Evolutionary conservation across 1,284 basidiomycete genomes (phyloP).

Genomic region (Flammula alnicola): DNA sequence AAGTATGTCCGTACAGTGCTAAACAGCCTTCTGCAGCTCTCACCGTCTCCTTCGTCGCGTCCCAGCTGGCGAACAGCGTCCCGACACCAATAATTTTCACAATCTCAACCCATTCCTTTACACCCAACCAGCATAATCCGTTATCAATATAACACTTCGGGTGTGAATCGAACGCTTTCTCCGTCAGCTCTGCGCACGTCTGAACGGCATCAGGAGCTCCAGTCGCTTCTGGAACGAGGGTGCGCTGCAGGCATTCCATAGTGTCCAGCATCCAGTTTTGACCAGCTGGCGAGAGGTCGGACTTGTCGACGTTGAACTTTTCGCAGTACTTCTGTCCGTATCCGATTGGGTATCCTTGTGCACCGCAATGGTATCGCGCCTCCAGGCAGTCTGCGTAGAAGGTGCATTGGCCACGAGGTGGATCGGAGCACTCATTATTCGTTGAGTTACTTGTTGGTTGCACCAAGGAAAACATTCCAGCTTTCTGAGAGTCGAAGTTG

Average conservation of each 20-base stretch:
- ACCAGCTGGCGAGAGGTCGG: conserved; percentile 34
- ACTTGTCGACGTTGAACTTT: conserved; percentile 37
- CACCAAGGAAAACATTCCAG: no score
- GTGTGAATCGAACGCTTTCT: conserved; percentile 46
- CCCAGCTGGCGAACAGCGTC: conserved; percentile 38
- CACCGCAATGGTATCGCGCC: conserved; percentile 46
- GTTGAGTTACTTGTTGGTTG: no score
- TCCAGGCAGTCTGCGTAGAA: conserved; percentile 52
- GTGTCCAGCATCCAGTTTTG: conserved; percentile 47
- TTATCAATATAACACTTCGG: conserved; percentile 39
- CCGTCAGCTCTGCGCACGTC: conserved; percentile 39
- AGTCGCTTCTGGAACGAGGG: conserved; percentile 42
- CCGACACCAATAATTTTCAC: conserved; percentile 40
- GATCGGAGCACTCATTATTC: conserved; percentile 37
- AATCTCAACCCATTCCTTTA: conserved; percentile 40
- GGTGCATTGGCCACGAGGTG: conserved; percentile 42
- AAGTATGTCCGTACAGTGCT: conserved; percentile 28
- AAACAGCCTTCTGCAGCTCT: conserved; percentile 33
- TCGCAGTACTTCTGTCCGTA: conserved; percentile 46
- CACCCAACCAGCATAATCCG: conserved; percentile 41
- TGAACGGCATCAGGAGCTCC: conserved; percentile 19
- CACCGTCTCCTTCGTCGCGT: conserved; percentile 34
- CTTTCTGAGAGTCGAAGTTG: no score
- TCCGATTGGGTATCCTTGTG: conserved; percentile 44
- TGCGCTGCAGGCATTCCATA: conserved; percentile 50